phyloP scores from a whole-genome alignment of 257 asterid species.

The Lavandula angustifolia region DNA sequence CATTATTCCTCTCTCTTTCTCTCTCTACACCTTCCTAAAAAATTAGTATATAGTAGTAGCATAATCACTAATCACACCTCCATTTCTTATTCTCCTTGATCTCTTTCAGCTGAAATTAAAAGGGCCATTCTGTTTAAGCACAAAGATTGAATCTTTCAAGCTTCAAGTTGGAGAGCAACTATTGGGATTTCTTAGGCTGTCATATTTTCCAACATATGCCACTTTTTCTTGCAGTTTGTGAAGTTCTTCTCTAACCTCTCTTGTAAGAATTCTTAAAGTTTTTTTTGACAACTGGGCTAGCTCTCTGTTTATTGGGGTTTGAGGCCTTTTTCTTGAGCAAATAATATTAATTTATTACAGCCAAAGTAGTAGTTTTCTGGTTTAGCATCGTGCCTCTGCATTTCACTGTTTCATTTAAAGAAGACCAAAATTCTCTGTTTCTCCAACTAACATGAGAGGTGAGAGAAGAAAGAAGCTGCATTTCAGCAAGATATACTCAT shows the following conservation, averaged over 20 bases:
- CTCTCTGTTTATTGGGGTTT: conserved; percentile 25
- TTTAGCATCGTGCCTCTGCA: not conserved
- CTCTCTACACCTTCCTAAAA: conserved; percentile 22
- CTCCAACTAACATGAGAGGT: conserved; percentile 33
- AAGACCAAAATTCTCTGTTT: conserved; percentile 25
- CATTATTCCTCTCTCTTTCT: not conserved
- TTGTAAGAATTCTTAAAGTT: not conserved
- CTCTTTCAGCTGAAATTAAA: conserved; percentile 29
- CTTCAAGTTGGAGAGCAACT: conserved; percentile 29
- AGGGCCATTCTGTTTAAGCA: conserved; percentile 24
- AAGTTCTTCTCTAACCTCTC: too few relatives aligned
- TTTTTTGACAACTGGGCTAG: conserved; percentile 23
- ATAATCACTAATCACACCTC: conserved; percentile 1
- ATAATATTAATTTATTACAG: conserved; percentile 17
- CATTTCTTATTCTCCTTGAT: not conserved
- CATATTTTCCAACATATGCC: not conserved
- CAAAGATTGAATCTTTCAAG: conserved; percentile 41
- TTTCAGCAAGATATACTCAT: conserved; percentile 78
- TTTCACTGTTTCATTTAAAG: not conserved
- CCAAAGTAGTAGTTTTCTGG: conserved; percentile 5
- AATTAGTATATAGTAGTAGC: too few relatives aligned
- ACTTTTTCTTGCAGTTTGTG: too few relatives aligned
- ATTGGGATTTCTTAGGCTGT: conserved; percentile 1
- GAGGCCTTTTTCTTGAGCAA: conserved; percentile 28
- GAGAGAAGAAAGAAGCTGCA: conserved; percentile 60